Base-by-base conservation (phyloP, 164 flowering plant species). In the Magnolia kwangsiensis region DNA sequence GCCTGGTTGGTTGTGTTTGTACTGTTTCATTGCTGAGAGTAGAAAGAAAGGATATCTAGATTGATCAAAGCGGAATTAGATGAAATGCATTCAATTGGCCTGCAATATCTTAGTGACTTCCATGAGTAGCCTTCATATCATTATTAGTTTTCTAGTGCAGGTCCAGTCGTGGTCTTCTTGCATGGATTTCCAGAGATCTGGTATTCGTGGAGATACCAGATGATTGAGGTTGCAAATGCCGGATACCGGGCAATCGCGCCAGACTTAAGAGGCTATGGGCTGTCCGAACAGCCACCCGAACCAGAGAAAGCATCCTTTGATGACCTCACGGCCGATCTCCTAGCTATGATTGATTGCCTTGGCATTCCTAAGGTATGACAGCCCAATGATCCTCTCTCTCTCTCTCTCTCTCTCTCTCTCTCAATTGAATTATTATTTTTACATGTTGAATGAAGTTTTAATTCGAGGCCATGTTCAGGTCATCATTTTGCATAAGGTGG, bases 151-250 rank as follows among this genome's bases (percentile, higher is more conserved):
- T 16, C 49, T 68, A 7, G 29, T 75, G 71, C 73, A 75, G 78
- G 78, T 71, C 78, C 14, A 79, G 86, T 64, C 3, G 86, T 87
- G 75, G 67, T 87, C 18, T 85, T 84, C 83, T 69, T 87, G 77
- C 90, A 87, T 70, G 90, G 90, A 11, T 87, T 87, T 78, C 88
- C 91, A 4, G 90, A 86, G 77, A 85, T 85, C 19, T 82, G 85
- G 86, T 88, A 88, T 77, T 82, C 95, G 20, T 91, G 90, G 95
- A 67, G 92, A 76, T 83, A 89, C 78, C 92, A 91, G 76, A 88
- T 91, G 91, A 29, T 89, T 2, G 90, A 86, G 0, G 85, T 81
- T 0, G 88, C 92, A 1, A 73, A 84, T 10, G 86, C 88, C 7
- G 89, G 90, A 8, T 86, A 75, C 65, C 76, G 92, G 4, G 88